Evolutionary conservation across 495 filamentous ascomycete species (phyloP), one percentile per base, ranked within the genome.

Genomic region (Thermochaetoides thermophila): DNA sequence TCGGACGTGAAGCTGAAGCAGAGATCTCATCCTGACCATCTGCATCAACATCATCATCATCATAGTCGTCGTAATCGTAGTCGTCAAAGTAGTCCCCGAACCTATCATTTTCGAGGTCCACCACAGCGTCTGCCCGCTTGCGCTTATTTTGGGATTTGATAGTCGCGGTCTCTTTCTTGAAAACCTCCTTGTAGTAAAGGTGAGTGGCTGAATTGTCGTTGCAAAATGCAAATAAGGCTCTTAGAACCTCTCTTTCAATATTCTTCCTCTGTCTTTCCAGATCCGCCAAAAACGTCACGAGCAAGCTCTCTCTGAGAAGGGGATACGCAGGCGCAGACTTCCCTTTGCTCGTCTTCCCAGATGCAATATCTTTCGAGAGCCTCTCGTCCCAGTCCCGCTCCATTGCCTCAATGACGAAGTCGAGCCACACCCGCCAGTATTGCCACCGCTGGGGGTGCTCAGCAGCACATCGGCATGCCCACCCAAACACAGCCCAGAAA

Each of bases 391-490:
- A 81, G 46, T 97, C 89, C 27, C 62, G 63, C 44, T 89, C 73
- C 1, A 95, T 46, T 12, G 81, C 67, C 22, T 82, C 72, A 12
- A 93, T 52, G 72, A 93, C 80, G 26, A 77, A 76, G 17, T 76
- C 71, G 4, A 95, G 61, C 81, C 84, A 92, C 5, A 72, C 50
- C 37, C 67, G 74, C 89, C 89, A 97, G 45, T 72, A 65, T 35
- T 68, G 69, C 89, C 89, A 97, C 15, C 84, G 61, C 24, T 66
- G 67, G 3, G 60, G 58, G 34, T 86, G 64, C 26, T 65, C 52
- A 2, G 83, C 66, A 11, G 83, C 84, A 56, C 89, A 97, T 43
- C 84, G 86, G 52, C 95, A 92, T 0, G 81, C 76, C 89, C 89
- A 96, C 3, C 89, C 89, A 1, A 87, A 73, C 0, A 79, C 68